Evolutionary conservation across 805 yeast genomes (phyloP).

Genomic region (Ogataea sp.): DNA sequence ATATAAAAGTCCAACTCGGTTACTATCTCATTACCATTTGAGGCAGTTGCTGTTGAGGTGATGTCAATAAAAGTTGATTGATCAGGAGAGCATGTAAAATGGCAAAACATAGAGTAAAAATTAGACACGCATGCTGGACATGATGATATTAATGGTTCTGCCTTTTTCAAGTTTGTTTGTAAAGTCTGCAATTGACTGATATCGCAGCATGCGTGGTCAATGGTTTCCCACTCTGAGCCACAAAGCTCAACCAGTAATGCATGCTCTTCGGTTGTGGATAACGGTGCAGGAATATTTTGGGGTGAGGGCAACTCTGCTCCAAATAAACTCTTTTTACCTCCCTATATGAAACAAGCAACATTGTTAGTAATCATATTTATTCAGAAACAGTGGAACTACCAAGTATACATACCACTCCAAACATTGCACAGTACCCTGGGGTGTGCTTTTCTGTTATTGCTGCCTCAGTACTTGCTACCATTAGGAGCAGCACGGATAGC

Average conservation of each 20-base stretch:
- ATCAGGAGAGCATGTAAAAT: slow-evolving; percentile 83
- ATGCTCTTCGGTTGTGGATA: slow-evolving; percentile 36
- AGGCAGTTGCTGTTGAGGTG: slow-evolving; percentile 40
- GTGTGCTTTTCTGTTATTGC: slow-evolving; percentile 17
- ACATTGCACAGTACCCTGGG: slow-evolving; percentile 46
- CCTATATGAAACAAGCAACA: slow-evolving; percentile 24
- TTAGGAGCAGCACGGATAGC: not conserved
- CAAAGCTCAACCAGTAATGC: slow-evolving; percentile 50
- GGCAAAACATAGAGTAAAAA: slow-evolving; percentile 77
- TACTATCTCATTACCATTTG: slow-evolving; percentile 51
- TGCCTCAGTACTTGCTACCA: not conserved
- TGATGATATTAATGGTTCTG: slow-evolving; percentile 73
- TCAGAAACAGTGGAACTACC: too few relatives aligned
- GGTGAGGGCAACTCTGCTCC: slow-evolving; percentile 81
- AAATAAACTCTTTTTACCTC: slow-evolving; percentile 77
- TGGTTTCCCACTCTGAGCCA: slow-evolving; percentile 56
- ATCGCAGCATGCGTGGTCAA: slow-evolving; percentile 60
- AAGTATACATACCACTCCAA: slow-evolving; percentile 32
- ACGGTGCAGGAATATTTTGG: slow-evolving; percentile 38
- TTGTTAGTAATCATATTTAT: too few relatives aligned
- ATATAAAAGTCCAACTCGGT: slow-evolving; percentile 62
- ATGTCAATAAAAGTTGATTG: slow-evolving; percentile 72
- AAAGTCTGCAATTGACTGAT: slow-evolving; percentile 49
- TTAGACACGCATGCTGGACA: slow-evolving; percentile 92
- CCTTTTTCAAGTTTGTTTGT: slow-evolving; percentile 57